Evolutionary conservation across 1,284 basidiomycete genomes (phyloP), one percentile per base, ranked within the genome.

Genomic region (Apiotrichum veenhuisii): DNA sequence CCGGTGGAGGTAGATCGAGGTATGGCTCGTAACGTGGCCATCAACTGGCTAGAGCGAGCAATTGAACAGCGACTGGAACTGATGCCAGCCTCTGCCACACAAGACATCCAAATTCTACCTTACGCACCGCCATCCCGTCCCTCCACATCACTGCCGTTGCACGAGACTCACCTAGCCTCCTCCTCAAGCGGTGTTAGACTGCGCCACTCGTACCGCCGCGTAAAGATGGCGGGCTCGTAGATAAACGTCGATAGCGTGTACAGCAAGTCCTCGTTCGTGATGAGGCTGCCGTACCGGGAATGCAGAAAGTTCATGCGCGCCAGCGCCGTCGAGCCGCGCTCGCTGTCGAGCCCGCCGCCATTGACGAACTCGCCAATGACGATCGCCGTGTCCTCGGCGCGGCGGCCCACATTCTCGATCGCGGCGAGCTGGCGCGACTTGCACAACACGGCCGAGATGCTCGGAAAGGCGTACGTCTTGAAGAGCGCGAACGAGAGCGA

Each of bases 221-320:
- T 11, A 15, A 47, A 57, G n/a, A 22, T 20, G 17, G 23, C 25
- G 20, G 59, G 59, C 52, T 57, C 59, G 20, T 54, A 61, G n/a
- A 61, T 36, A 22, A 61, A 61, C 36, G 50, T 33, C 15, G 44
- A 47, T 9, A 61, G 59, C 5, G 59, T 61, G 42, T 52, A 57
- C 27, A 61, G 59, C 59, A 44, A 48, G 52, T 61, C 59, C 17
- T 61, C 59, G 49, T 52, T 52, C 15, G 49, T 50, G 15, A 61
- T 57, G 14, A 57, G 49, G 3, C 30, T 37, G 47, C 59, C 59
- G 37, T 57, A 61, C 9, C 59, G 55, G 11, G 42, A 33, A 23
- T 61, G 59, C 17, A 61, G 50, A 42, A 40, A 61, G 59, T 61
- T 61, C 55, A 61, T 57, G 38, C 59, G 43, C 20, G 59, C 52